Conservation (phyloP, 2,329 filamentous ascomycete species). For the Xylariaceae sp. region DNA sequence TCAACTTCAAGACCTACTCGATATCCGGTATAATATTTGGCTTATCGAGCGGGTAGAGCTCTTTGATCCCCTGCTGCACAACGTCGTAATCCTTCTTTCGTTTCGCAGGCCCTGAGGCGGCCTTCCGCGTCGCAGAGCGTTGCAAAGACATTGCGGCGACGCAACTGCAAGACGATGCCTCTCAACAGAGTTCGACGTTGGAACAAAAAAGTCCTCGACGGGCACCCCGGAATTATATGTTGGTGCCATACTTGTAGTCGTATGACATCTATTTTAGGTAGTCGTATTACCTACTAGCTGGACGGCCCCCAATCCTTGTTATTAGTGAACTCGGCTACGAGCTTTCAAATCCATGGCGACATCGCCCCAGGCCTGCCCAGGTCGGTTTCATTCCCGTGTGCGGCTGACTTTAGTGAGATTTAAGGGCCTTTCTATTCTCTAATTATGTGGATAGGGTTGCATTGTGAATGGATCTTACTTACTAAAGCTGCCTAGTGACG, state of each 20-base stretch:
- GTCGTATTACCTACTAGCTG: too few relatives aligned
- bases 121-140: slow-evolving; percentile 32
- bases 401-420: too few relatives aligned
- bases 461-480: too few relatives aligned
- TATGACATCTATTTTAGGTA: background rate
- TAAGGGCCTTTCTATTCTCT: too few relatives aligned
- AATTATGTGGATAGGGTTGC: too few relatives aligned
- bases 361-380: too few relatives aligned
- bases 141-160: slow-evolving; percentile 32
- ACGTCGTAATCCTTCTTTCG: slow-evolving; percentile 40
- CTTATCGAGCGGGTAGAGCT: slow-evolving; percentile 40
- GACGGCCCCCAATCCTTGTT: too few relatives aligned
- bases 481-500: too few relatives aligned
- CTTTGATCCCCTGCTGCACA: slow-evolving; percentile 44
- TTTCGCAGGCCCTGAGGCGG: slow-evolving; percentile 25
- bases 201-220: slow-evolving; percentile 12
- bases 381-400: too few relatives aligned
- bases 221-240: slow-evolving; percentile 2
- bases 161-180: slow-evolving; percentile 5
- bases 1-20: slow-evolving; percentile 33
- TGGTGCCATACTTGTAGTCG: slow-evolving; percentile 6
- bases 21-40: slow-evolving; percentile 38
- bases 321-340: too few relatives aligned
- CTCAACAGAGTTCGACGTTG: slow-evolving; percentile 5
- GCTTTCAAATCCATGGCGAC: too few relatives aligned